These are phyloP conservation scores for Austroboletus niveus DNA, from an alignment of 1,284 basidiomycete genomes.

Conservation along the genomic window DNA sequence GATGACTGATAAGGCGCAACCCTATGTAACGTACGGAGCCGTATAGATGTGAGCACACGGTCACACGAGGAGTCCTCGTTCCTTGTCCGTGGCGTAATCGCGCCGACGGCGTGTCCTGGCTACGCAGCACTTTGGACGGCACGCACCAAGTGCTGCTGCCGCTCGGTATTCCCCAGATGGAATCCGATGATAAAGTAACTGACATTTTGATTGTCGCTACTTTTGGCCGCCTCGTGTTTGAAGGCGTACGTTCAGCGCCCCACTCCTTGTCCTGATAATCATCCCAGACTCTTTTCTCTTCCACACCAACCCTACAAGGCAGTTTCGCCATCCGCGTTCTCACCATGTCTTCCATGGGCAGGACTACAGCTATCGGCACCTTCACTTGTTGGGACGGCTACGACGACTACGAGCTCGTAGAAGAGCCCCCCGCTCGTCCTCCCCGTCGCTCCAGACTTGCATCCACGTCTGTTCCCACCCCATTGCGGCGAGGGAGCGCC, in stretches of 20 bases:
- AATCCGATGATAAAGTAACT: conserved; percentile 25
- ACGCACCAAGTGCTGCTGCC: background rate
- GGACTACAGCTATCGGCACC: conserved; percentile 31
- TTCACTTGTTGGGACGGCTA: conserved; percentile 41
- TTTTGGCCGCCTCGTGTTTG: conserved; percentile 37
- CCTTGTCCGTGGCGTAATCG: conserved; percentile 22
- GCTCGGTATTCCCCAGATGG: conserved; percentile 13
- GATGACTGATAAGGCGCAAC: no score
- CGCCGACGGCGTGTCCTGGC: conserved; percentile 4
- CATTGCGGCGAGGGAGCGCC: conserved; percentile 23
- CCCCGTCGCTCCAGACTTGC: conserved; percentile 23
- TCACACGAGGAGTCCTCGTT: conserved; percentile 32
- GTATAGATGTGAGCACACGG: background rate
- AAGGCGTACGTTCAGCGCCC: conserved; percentile 26
- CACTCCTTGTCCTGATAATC: conserved; percentile 31
- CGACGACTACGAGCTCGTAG: conserved; percentile 30
- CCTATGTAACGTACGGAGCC: no score
- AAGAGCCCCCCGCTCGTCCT: conserved; percentile 14
- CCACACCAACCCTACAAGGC: conserved; percentile 21
- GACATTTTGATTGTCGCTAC: conserved; percentile 23
- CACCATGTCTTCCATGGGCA: conserved; percentile 22
- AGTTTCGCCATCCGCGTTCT: conserved; percentile 14
- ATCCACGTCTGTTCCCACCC: conserved; percentile 18
- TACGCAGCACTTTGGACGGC: no score
- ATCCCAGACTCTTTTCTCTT: conserved; percentile 13